A percentile compares a stretch with the other conserved stretches of the same genome.
phyloP scores from a whole-genome alignment of 306 rosid species.

The Prunus persica region DNA sequence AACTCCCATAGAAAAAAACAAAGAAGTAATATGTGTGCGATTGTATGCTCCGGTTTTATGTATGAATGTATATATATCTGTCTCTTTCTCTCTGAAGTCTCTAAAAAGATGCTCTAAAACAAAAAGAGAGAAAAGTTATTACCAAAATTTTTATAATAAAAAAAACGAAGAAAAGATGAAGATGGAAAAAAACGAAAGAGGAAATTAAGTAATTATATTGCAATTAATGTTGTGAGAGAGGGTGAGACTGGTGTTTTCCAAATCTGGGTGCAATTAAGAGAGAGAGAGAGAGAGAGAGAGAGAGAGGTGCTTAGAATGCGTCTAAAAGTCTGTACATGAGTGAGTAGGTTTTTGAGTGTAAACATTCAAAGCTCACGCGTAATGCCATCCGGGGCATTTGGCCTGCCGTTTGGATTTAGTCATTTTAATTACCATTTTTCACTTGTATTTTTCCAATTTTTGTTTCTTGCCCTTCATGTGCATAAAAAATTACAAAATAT shows the following conservation, averaged over 20 bases:
- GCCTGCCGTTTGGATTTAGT: slow-evolving; percentile 5
- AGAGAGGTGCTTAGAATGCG: neutral
- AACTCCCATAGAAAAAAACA: neutral
- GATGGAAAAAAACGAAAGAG: neutral
- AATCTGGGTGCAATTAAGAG: neutral
- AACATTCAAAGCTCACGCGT: slow-evolving; percentile 26
- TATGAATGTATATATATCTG: no score
- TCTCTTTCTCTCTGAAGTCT: no score
- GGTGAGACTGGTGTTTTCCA: neutral
- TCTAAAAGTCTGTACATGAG: neutral
- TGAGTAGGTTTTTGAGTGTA: neutral
- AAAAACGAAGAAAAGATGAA: neutral
- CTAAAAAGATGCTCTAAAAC: no score
- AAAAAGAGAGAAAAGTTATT: no score
- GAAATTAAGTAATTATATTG: neutral
- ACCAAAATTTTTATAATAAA: no score
- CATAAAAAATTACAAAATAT: no score
- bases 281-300: neutral
- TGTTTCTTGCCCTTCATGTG: no score
- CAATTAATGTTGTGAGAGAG: neutral
- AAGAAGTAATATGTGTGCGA: no score
- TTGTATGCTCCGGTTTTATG: no score
- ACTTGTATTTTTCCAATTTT: neutral
- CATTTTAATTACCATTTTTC: neutral
- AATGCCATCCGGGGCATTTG: slow-evolving; percentile 24